Percentiles rank a stretch among this genome's conserved stretches.
phyloP scores from a whole-genome alignment of 331 rosid genomes.

The Ulmus americana region DNA sequence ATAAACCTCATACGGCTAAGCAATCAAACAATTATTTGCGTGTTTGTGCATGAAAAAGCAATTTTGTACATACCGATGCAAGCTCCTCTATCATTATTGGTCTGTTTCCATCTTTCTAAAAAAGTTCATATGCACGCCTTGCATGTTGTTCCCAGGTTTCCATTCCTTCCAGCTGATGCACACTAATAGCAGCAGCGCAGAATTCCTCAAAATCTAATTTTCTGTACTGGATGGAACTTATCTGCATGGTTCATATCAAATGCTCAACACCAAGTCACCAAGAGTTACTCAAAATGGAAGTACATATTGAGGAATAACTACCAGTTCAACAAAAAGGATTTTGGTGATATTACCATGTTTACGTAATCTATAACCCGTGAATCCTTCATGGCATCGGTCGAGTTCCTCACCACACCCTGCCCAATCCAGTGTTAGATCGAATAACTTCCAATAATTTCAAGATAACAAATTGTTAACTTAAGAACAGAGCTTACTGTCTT shows the following conservation, averaged over 20 bases:
- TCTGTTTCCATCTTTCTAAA: slow-evolving; percentile 83
- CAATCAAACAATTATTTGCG: not conserved
- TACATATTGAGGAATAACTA: not conserved
- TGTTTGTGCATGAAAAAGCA: not conserved
- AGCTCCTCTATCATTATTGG: slow-evolving; percentile 93
- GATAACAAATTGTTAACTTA: not conserved
- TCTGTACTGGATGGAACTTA: slow-evolving; percentile 78
- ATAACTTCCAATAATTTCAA: slow-evolving; percentile 18
- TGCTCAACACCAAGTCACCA: not conserved
- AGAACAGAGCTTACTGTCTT: slow-evolving; percentile 51
- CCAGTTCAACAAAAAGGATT: slow-evolving; percentile 3
- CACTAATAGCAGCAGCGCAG: slow-evolving; percentile 81
- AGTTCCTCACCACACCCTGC: slow-evolving; percentile 60
- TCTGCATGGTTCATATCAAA: slow-evolving; percentile 41
- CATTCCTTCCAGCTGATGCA: slow-evolving; percentile 84
- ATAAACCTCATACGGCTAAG: not conserved
- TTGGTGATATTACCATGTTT: slow-evolving; percentile 45
- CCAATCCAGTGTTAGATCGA: slow-evolving; percentile 18
- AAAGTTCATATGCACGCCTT: slow-evolving; percentile 67
- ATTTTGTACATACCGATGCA: slow-evolving; percentile 54
- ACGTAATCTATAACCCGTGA: slow-evolving; percentile 65
- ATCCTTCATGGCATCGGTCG: slow-evolving; percentile 78
- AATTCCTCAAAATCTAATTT: slow-evolving; percentile 86
- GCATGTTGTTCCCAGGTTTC: slow-evolving; percentile 89
- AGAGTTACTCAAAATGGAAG: slow-evolving; percentile 1